phyloP scores from a whole-genome alignment of 176 grass and related monocot genomes.

The Carex littledalei region DNA sequence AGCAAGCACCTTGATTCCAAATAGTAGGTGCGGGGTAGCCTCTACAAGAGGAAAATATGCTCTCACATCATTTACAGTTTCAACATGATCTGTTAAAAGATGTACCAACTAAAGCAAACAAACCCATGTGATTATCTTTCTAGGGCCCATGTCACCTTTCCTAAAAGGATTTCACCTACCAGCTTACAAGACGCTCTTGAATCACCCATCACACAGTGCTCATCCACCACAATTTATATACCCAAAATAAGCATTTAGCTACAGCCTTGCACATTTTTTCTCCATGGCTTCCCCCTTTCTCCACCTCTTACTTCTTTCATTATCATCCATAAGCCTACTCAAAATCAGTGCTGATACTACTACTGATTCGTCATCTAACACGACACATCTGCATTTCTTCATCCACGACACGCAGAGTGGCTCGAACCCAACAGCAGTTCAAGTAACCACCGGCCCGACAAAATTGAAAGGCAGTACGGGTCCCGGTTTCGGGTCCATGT shows the following conservation, averaged over 20 bases:
- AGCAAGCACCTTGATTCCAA: neutral
- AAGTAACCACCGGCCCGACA: slow-evolving; percentile 17
- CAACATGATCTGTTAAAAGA: neutral
- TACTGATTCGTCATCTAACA: neutral
- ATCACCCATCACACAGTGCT: neutral
- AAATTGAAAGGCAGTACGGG: neutral
- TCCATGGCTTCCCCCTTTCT: slow-evolving; percentile 2
- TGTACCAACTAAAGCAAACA: neutral
- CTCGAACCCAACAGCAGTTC: slow-evolving; percentile 24
- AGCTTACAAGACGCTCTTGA: neutral
- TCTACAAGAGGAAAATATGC: neutral
- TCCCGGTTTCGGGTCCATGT: slow-evolving; percentile 41
- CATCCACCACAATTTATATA: neutral
- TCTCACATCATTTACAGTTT: neutral
- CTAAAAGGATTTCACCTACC: neutral
- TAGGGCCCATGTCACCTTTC: neutral
- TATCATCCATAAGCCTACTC: neutral
- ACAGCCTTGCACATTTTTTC: neutral
- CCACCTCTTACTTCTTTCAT: neutral
- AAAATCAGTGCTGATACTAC: neutral
- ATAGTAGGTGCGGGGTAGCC: neutral
- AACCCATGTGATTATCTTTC: neutral
- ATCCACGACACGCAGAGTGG: slow-evolving; percentile 47
- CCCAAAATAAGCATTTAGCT: neutral
- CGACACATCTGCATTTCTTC: slow-evolving; percentile 64